Percentiles rank a stretch among this genome's conserved stretches.
Evolutionary conservation across 140 eudicot species (phyloP).

Genomic region (Stevia rebaudiana): DNA sequence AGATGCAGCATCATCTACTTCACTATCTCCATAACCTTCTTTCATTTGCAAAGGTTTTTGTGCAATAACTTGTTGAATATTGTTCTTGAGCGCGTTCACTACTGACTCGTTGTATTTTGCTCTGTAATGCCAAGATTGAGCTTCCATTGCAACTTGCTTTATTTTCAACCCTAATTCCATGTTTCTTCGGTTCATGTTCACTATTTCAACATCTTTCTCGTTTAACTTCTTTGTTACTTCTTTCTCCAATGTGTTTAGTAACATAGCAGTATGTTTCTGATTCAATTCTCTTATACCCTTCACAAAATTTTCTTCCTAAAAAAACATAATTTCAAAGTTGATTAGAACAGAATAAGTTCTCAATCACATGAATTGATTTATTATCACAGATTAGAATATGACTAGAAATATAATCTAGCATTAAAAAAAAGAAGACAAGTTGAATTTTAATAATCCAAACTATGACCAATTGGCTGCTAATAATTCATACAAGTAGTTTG

Average conservation of each 20-base stretch:
- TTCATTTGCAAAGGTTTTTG: conserved; percentile 35
- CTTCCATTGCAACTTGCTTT: conserved; percentile 61
- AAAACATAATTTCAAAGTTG: not conserved
- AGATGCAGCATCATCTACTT: conserved; percentile 59
- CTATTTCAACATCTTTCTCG: conserved; percentile 55
- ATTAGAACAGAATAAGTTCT: too few relatives aligned
- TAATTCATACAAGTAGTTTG: too few relatives aligned
- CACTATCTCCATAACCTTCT: conserved; percentile 77
- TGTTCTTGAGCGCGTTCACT: conserved; percentile 49
- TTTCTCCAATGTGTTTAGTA: conserved; percentile 52
- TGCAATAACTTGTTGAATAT: conserved; percentile 54
- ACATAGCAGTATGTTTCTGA: conserved; percentile 44
- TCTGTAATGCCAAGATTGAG: conserved; percentile 65
- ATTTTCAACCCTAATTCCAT: conserved; percentile 49
- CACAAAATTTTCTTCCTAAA: conserved; percentile 40
- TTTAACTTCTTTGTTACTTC: conserved; percentile 44
- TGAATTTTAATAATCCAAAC: too few relatives aligned
- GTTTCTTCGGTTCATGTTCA: conserved; percentile 54
- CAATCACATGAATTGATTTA: too few relatives aligned
- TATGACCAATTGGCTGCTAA: too few relatives aligned
- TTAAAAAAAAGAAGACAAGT: too few relatives aligned
- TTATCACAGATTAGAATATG: too few relatives aligned
- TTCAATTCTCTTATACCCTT: conserved; percentile 61
- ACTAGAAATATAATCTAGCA: too few relatives aligned
- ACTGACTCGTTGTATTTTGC: conserved; percentile 77